Evolutionary conservation across 345 rosid genomes (phyloP).

Genomic region (Eutrema yunnanense): DNA sequence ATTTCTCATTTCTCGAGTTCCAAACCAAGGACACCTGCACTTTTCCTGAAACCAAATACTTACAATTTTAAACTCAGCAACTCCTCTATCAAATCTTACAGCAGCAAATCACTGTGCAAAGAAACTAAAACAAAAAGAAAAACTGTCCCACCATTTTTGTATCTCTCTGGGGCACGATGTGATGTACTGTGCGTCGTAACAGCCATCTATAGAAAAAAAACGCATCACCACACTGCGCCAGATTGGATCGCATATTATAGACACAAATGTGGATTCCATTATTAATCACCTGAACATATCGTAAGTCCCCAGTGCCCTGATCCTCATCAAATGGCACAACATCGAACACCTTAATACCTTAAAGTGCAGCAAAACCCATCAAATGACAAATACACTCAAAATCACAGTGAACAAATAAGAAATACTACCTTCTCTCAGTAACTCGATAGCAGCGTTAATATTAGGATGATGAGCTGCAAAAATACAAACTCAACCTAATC

Average conservation of each 20-base stretch:
- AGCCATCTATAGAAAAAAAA: slow-evolving; percentile 69
- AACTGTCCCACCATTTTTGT: slow-evolving; percentile 52
- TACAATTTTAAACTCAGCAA: neutral
- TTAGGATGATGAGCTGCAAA: slow-evolving; percentile 85
- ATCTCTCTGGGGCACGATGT: slow-evolving; percentile 73
- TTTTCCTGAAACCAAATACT: slow-evolving; percentile 45
- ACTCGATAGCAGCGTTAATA: slow-evolving; percentile 77
- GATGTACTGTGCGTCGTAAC: slow-evolving; percentile 79
- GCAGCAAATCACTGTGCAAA: neutral
- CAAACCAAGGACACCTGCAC: slow-evolving; percentile 87
- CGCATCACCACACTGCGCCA: slow-evolving; percentile 22
- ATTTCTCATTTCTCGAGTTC: slow-evolving; percentile 87
- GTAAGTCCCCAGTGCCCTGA: slow-evolving; percentile 70
- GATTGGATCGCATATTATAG: neutral
- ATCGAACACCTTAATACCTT: slow-evolving; percentile 65
- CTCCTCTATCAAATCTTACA: neutral
- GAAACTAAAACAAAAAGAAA: neutral
- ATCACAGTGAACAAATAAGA: neutral
- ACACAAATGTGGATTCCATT: neutral
- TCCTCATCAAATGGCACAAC: slow-evolving; percentile 81
- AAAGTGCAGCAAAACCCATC: neutral
- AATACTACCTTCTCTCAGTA: slow-evolving; percentile 63
- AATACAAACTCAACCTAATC: slow-evolving; percentile 1
- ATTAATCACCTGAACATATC: slow-evolving; percentile 81
- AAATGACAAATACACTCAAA: neutral